Conservation (phyloP, 2,329 filamentous ascomycete genomes). For the Hymenoscyphus occultus region DNA sequence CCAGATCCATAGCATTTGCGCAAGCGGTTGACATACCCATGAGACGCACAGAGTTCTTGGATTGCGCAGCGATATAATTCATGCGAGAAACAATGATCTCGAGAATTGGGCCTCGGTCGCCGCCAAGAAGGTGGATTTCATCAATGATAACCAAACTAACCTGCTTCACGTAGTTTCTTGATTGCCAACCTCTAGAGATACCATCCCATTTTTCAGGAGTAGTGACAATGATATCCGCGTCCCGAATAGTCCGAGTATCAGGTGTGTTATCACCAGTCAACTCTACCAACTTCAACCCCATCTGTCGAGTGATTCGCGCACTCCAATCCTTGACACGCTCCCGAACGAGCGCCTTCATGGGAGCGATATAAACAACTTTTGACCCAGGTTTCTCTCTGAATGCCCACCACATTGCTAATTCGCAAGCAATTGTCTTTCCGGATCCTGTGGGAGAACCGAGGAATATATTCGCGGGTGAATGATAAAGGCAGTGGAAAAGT, state of each 20-base stretch:
- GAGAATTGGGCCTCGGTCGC: conserved; percentile 93
- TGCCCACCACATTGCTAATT: conserved; percentile 99
- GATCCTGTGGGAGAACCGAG: conserved; percentile 94
- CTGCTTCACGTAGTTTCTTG: conserved; percentile 90
- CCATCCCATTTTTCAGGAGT: conserved; percentile 99
- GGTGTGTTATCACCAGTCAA: conserved; percentile 97
- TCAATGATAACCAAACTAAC: conserved; percentile 97
- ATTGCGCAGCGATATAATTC: conserved; percentile 98
- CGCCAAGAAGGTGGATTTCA: conserved; percentile 95
- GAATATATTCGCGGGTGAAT: conserved; percentile 87
- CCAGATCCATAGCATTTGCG: conserved; percentile 90
- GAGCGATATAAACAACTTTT: conserved; percentile 98
- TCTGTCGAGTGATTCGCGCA: conserved; percentile 71
- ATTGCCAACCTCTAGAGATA: conserved; percentile 94
- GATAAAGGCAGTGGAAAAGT: conserved; percentile 94
- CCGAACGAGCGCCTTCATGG: conserved; percentile 97
- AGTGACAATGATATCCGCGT: conserved; percentile 96
- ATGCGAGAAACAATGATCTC: conserved; percentile 94
- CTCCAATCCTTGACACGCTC: conserved; percentile 97
- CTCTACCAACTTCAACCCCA: conserved; percentile 89
- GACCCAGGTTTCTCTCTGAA: conserved; percentile 92
- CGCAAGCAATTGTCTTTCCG: conserved; percentile 94
- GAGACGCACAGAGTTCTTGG: conserved; percentile 81
- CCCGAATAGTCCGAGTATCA: conserved; percentile 89
- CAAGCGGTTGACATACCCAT: conserved; percentile 99